Evolutionary conservation across 2,329 filamentous ascomycete genomes (phyloP).

Genomic region (Verticillium isaacii): DNA sequence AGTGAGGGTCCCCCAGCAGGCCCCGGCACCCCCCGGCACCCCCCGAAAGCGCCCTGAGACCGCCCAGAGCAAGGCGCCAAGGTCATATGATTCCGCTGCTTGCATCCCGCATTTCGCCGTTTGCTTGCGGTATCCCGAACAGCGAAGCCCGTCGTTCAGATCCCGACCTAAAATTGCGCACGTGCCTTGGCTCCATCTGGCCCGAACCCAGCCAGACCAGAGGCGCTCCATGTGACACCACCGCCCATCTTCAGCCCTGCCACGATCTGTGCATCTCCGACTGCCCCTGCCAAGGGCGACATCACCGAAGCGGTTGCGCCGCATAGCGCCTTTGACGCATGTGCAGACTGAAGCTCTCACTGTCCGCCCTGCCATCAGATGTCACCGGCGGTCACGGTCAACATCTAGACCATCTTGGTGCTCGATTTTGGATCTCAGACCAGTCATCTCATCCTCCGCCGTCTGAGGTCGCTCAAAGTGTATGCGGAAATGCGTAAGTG

Average conservation of each 20-base stretch:
- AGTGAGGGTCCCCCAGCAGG: neutral
- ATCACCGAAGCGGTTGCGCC: constrained; percentile 22
- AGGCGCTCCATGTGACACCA: neutral
- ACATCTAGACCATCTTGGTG: constrained; percentile 61
- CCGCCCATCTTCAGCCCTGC: neutral
- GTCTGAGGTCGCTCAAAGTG: constrained; percentile 73
- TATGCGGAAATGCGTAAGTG: constrained; percentile 88
- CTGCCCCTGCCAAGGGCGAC: neutral
- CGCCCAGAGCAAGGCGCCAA: neutral
- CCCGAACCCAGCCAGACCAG: neutral
- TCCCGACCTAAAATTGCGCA: neutral
- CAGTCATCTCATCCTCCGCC: constrained; percentile 69
- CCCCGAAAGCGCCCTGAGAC: neutral
- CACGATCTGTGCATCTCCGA: neutral
- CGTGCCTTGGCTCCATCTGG: neutral
- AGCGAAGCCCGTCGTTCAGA: neutral
- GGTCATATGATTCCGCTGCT: neutral
- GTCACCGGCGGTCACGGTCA: constrained; percentile 30
- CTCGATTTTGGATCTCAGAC: constrained; percentile 70
- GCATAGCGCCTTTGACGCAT: constrained; percentile 31
- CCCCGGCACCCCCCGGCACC: too few species aligned
- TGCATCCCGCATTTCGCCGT: neutral
- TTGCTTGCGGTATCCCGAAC: neutral
- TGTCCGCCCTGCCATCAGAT: neutral
- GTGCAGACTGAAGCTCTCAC: constrained; percentile 11